These are phyloP conservation scores for Xylaria sp. DNA, from an alignment of 2,329 filamentous ascomycete species.

Conservation along the genomic window DNA sequence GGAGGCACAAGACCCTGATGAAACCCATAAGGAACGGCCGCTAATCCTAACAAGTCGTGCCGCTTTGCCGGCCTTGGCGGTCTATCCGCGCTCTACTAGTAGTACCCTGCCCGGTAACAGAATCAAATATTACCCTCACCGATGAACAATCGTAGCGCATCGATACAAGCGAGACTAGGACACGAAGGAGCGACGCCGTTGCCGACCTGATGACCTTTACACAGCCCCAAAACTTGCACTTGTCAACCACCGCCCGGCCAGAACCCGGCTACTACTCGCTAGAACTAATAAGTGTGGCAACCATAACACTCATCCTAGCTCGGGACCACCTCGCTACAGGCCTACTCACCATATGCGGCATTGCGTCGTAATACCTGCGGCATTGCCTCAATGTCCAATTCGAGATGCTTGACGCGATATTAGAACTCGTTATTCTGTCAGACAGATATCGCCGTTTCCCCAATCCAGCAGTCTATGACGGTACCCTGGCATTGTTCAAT, in stretches of 20 bases:
- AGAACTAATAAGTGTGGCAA: constrained; percentile 1
- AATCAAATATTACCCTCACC: background rate
- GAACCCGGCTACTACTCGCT: background rate
- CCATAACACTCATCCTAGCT: background rate
- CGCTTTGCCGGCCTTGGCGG: constrained; percentile 7
- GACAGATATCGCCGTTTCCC: background rate
- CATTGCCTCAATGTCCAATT: constrained; percentile 12
- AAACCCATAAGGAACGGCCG: background rate
- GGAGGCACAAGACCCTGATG: background rate
- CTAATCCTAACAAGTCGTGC: constrained; percentile 2
- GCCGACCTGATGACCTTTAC: constrained; percentile 27
- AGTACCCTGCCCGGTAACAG: no score
- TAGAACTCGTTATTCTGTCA: background rate
- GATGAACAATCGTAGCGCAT: background rate
- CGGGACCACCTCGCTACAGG: no score
- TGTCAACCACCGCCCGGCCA: constrained; percentile 12
- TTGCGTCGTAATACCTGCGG: constrained; percentile 12
- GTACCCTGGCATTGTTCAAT: background rate
- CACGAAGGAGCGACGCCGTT: background rate
- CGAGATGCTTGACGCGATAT: background rate
- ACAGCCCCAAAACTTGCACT: constrained; percentile 24
- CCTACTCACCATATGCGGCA: constrained; percentile 5
- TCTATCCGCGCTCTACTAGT: background rate
- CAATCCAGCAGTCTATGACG: constrained; percentile 1
- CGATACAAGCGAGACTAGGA: background rate